These are phyloP conservation scores for Rubia peregrina DNA, from an alignment of 305 asterid species.

Conservation along the genomic window DNA sequence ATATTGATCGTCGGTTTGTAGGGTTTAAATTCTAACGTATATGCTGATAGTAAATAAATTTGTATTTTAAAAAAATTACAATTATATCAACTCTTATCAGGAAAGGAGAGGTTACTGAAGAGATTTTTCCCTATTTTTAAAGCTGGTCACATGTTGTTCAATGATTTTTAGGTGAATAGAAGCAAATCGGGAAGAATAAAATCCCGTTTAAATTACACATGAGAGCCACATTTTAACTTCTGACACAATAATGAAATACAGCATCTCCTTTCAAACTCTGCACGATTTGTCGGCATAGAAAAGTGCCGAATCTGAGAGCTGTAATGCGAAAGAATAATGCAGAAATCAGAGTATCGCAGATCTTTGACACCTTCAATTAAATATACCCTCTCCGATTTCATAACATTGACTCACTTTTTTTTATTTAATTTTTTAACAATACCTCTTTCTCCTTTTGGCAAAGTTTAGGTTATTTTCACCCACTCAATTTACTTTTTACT, in stretches of 20 bases:
- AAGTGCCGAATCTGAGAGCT: slow-evolving; percentile 3
- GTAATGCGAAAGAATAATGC: background rate
- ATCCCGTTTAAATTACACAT: background rate
- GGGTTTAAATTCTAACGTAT: no score
- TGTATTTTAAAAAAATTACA: no score
- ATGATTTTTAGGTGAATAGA: background rate
- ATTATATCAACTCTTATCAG: no score
- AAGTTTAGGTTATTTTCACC: no score
- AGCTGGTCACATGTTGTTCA: background rate
- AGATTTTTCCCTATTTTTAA: background rate
- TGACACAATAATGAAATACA: background rate
- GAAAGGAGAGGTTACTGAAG: no score
- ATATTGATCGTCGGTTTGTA: no score
- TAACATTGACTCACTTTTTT: no score
- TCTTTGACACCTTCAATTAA: background rate
- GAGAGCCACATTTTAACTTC: background rate
- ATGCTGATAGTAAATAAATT: no score
- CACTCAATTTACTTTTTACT: no score
- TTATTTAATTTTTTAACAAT: no score
- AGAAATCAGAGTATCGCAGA: background rate
- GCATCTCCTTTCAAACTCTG: background rate
- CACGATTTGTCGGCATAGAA: background rate
- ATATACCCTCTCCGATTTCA: no score
- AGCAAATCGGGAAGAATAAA: background rate
- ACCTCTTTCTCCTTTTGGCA: no score